Base-by-base conservation (phyloP, 768 basidiomycete species). In the Chlorophyllum brunneum region DNA sequence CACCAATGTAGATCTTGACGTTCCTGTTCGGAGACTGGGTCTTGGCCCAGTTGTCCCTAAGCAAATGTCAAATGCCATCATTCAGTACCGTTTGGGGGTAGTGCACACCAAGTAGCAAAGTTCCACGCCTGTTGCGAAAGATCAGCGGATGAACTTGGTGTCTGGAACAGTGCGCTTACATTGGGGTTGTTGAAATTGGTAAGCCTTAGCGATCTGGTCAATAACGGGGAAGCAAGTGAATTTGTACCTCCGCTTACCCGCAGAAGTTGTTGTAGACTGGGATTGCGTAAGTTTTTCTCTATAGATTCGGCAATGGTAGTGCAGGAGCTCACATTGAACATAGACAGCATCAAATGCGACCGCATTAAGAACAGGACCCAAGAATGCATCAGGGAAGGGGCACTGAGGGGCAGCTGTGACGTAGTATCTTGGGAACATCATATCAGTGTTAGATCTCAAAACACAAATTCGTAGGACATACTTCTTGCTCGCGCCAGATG, bases 341-440 rank as follows among this genome's bases (percentile, higher is more conserved):
- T 83, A 84, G 49, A 86, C 68, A 1, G 80, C 81, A 65, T 86
- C 84, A 55, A 85, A 86, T 0, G 70, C 71, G 18, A 79, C 83
- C n/a, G 72, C 68, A 58, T 83, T 74, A 52, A 86, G 67, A 43
- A 78, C 74, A 9, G 70, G 59, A 8, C 79, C 77, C 5, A 85
- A 61, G 59, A 72, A 72, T 3, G 77, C 78, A 61, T 85, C 84
- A 0, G 84, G 82, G 70, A 76, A 86, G 4, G 78, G 78, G 57
- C 82, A 84, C 58, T 67, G 81, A 38, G 76, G 79, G 0, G 78
- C 77, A 22, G 68, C 80, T 31, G 80, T 79, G 51, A 83, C 63
- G 56, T 77, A 82, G 62, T 78, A 84, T 54, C 78, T 79, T 47
- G 8, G 48, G n/a, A 40, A 43, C 27, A 18, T 16, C 24, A 29